A percentile compares a stretch with the other conserved stretches of the same genome.
phyloP scores from a whole-genome alignment of 106 monocot species.

The Hemerocallis citrina region DNA sequence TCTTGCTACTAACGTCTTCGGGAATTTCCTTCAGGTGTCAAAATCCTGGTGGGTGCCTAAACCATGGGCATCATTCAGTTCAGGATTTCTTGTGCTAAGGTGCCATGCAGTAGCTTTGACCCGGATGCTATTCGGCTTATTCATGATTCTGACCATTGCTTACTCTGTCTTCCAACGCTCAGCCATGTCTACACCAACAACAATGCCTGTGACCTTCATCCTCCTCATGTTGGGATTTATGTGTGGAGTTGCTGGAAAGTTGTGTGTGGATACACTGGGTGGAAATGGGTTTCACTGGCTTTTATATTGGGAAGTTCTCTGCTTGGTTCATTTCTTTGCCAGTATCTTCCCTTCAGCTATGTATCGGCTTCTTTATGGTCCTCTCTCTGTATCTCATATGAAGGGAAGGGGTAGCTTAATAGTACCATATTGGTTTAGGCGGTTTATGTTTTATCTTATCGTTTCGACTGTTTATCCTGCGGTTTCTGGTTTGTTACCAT shows the following conservation, averaged over 20 bases:
- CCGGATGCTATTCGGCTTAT: constrained; percentile 58
- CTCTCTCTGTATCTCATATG: constrained; percentile 15
- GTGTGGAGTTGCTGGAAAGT: constrained; percentile 73
- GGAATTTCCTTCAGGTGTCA: constrained; percentile 30
- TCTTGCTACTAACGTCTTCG: neutral
- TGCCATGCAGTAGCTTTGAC: constrained; percentile 54
- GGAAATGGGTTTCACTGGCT: constrained; percentile 78
- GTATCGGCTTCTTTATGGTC: constrained; percentile 55
- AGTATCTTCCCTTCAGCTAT: constrained; percentile 51
- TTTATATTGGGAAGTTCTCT: constrained; percentile 67
- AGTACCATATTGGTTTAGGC: constrained; percentile 45
- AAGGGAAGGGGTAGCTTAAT: neutral
- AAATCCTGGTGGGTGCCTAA: constrained; percentile 93
- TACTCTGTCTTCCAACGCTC: constrained; percentile 65
- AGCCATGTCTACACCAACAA: constrained; percentile 16
- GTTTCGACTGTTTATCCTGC: constrained; percentile 53
- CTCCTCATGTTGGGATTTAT: constrained; percentile 45
- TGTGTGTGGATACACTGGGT: constrained; percentile 80
- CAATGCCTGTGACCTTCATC: constrained; percentile 88
- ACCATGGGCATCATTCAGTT: constrained; percentile 51
- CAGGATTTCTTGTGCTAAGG: constrained; percentile 43
- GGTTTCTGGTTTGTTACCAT: constrained; percentile 61
- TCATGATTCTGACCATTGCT: constrained; percentile 65
- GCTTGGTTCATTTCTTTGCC: constrained; percentile 66
- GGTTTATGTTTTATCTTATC: constrained; percentile 34